Conservation (phyloP, 345 rosid species). For the Boechera divaricarpa region DNA sequence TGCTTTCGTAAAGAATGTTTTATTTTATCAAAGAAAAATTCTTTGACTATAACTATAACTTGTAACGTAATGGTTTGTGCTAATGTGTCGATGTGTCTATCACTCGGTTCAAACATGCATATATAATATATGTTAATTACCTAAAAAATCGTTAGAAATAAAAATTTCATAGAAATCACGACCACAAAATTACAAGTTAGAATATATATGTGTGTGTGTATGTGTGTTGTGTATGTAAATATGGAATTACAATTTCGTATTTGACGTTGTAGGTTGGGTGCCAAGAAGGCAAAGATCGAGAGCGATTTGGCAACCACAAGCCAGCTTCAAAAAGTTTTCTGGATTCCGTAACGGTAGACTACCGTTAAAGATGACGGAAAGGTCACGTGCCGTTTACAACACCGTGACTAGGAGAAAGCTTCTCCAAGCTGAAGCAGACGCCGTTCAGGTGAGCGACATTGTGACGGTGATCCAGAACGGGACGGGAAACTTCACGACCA, state of each 20-base stretch:
- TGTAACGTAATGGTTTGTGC: neutral
- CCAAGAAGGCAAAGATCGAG: conserved; percentile 41
- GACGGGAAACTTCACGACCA: conserved; percentile 73
- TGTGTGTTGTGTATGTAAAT: neutral
- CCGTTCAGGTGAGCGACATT: conserved; percentile 57
- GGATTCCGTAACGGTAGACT: conserved; percentile 52
- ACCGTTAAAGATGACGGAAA: conserved; percentile 64
- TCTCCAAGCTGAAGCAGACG: conserved; percentile 49
- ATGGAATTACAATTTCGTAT: neutral
- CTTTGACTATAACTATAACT: neutral
- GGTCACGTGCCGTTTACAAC: conserved; percentile 54
- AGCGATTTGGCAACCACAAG: conserved; percentile 45
- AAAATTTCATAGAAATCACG: neutral
- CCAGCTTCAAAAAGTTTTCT: conserved; percentile 46
- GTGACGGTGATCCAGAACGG: conserved; percentile 77
- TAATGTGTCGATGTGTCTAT: neutral
- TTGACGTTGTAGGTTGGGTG: conserved; percentile 35
- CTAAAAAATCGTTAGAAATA: neutral
- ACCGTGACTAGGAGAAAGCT: conserved; percentile 62
- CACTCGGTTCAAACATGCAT: neutral
- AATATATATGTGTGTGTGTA: neutral
- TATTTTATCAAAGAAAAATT: neutral
- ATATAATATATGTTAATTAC: neutral
- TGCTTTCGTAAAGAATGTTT: neutral
- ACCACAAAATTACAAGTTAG: neutral